Evolutionary conservation across 768 basidiomycete genomes (phyloP).

Genomic region (Mycena albidolilacea): DNA sequence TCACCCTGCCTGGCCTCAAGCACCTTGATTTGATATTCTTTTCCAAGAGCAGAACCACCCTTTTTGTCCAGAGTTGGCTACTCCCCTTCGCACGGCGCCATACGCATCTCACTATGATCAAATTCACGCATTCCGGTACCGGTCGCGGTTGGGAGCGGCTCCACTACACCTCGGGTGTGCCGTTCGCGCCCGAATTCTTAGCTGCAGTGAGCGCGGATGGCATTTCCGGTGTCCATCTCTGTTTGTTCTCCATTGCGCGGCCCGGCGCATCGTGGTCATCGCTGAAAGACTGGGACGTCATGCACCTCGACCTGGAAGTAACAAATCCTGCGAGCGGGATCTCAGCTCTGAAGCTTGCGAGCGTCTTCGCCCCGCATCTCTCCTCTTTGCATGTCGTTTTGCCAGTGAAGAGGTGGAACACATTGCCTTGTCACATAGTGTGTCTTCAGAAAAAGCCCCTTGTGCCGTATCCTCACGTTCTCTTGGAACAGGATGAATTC

Average conservation of each 20-base stretch:
- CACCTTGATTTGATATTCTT: not conserved
- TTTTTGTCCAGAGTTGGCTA: not conserved
- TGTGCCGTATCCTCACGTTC: too few species aligned
- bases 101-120: not conserved
- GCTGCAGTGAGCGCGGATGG: not conserved
- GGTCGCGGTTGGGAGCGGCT: not conserved
- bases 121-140: not conserved
- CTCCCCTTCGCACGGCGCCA: not conserved
- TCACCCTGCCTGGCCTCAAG: not conserved
- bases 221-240: not conserved
- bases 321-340: not conserved
- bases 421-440: not conserved
- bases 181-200: not conserved
- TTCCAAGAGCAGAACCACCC: fast-evolving
- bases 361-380: not conserved
- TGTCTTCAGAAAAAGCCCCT: not conserved
- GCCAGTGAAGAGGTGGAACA: too few species aligned
- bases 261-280: not conserved
- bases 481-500: not conserved
- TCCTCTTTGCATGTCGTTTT: not conserved
- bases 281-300: not conserved
- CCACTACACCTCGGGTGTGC: not conserved
- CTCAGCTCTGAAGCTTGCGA: not conserved
- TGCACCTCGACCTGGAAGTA: not conserved
- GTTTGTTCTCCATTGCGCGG: not conserved